phyloP scores from a whole-genome alignment of 176 grass and related monocot genomes.

The Cymbopogon citratus region DNA sequence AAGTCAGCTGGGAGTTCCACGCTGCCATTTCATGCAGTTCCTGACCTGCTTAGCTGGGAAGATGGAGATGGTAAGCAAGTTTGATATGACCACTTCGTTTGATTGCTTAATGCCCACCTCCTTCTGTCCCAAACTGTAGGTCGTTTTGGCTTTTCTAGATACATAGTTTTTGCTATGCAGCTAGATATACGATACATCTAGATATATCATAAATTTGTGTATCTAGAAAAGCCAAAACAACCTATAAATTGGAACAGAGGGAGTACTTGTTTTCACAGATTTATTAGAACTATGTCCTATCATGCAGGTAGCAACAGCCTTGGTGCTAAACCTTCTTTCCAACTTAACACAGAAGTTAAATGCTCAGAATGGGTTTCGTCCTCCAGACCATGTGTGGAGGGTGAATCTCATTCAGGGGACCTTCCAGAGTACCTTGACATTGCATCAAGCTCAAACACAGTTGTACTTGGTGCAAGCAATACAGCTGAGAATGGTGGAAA shows the following conservation, averaged over 20 bases:
- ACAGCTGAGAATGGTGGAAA: constrained; percentile 23
- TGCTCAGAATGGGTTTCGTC: constrained; percentile 40
- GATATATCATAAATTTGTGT: background rate
- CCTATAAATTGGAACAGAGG: background rate
- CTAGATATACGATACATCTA: background rate
- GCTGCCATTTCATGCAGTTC: constrained; percentile 33
- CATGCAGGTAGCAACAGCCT: constrained; percentile 46
- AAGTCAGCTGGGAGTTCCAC: constrained; percentile 19
- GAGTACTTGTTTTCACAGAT: background rate
- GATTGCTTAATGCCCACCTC: constrained; percentile 14
- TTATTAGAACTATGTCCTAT: constrained; percentile 10
- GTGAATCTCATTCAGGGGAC: constrained; percentile 31
- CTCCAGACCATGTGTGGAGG: constrained; percentile 27
- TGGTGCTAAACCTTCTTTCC: constrained; percentile 35
- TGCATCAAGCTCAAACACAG: constrained; percentile 29
- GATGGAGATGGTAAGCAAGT: constrained; percentile 53
- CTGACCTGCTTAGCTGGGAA: constrained; percentile 62
- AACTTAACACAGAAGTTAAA: constrained; percentile 19
- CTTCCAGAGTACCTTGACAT: constrained; percentile 29
- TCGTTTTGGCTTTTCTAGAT: background rate
- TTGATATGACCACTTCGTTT: constrained; percentile 20
- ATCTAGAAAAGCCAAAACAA: background rate
- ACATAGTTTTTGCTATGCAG: background rate
- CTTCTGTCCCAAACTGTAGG: background rate
- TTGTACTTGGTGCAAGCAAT: constrained; percentile 25